These are phyloP conservation scores for Candida glaebosa DNA, from an alignment of 805 yeast species.

Conservation along the genomic window DNA sequence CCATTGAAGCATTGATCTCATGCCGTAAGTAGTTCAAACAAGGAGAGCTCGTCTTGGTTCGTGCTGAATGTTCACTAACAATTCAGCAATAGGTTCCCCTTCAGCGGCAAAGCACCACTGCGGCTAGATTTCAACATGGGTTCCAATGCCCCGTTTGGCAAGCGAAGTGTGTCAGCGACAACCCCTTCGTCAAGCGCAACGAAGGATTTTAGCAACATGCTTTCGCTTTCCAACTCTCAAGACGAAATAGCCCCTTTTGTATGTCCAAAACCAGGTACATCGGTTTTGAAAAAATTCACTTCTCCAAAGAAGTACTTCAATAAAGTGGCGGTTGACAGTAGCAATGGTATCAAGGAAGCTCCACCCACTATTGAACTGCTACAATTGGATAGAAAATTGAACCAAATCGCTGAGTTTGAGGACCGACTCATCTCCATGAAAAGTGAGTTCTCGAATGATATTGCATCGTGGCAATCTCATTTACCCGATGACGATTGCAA, in stretches of 20 bases:
- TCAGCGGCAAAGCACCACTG: constrained; percentile 4
- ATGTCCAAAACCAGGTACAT: constrained; percentile 11
- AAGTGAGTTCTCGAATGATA: constrained; percentile 36
- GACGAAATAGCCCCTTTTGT: constrained; percentile 6
- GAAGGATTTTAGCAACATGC: constrained; percentile 1
- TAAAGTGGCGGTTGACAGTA: constrained; percentile 2
- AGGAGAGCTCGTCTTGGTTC: background rate
- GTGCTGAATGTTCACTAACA: background rate
- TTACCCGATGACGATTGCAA: constrained; percentile 39
- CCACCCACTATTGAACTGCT: constrained; percentile 5
- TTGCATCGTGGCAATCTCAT: constrained; percentile 39
- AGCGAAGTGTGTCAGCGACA: background rate
- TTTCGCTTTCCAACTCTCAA: background rate
- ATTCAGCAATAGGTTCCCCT: constrained; percentile 1
- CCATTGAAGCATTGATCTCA: background rate
- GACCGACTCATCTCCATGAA: constrained; percentile 33
- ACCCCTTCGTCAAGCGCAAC: background rate
- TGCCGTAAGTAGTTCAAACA: background rate
- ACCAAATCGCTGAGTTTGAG: constrained; percentile 32
- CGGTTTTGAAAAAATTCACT: constrained; percentile 18
- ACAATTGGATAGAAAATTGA: constrained; percentile 1
- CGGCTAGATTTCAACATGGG: background rate
- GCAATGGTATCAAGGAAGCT: background rate
- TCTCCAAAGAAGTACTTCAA: constrained; percentile 12
- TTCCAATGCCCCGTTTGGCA: background rate